Base-by-base conservation (phyloP, 2,329 filamentous ascomycete genomes). In the Lanzia echinophila region DNA sequence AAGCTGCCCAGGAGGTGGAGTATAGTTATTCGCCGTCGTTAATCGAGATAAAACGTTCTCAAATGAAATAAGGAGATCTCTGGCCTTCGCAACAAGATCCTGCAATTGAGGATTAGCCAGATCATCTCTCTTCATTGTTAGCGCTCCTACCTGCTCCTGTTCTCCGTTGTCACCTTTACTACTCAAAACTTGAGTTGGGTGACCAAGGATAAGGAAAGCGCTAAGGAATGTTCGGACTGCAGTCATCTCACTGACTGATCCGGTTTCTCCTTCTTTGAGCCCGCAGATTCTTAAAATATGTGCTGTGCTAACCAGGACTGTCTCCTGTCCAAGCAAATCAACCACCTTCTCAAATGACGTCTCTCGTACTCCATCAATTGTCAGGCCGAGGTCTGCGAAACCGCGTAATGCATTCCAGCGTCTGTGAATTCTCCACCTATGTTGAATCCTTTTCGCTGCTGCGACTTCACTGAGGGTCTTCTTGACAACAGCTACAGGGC, bases 121-220 rank as follows among this genome's bases (percentile, higher is more conserved):
- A 64, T 82, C 78, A 58, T 77, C 74, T 58, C 72, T 71, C 58
- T 71, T 71, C 53, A 78, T 73, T 56, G 71, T 75, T 56, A 74
- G 68, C 58, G 70, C 67, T 63, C 72, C 72, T 68, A 75, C 71
- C 72, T 83, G 79, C 66, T 83, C 81, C 67, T 81, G 79, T 55
- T 82, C 70, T 59, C 74, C 73, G 47, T 72, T 75, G 47, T 71
- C 77, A 47, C 85, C 83, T 65, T 88, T 88, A 67, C 83, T 87
- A 69, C 81, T 88, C 33, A 94, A 78, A 1, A 92, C 87, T 61
- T 89, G 83, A 1, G 83, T 82, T 1, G 88, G 88, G 67, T 92
- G 88, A 1, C 86, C 87, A 24, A 90, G 73, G 57, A 92, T 90
- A 51, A 94, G 75, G 66, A 87, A 92, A 5, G 88, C 86, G 65